phyloP scores from a whole-genome alignment of 495 filamentous ascomycete species.

The Xylaria venustula region DNA sequence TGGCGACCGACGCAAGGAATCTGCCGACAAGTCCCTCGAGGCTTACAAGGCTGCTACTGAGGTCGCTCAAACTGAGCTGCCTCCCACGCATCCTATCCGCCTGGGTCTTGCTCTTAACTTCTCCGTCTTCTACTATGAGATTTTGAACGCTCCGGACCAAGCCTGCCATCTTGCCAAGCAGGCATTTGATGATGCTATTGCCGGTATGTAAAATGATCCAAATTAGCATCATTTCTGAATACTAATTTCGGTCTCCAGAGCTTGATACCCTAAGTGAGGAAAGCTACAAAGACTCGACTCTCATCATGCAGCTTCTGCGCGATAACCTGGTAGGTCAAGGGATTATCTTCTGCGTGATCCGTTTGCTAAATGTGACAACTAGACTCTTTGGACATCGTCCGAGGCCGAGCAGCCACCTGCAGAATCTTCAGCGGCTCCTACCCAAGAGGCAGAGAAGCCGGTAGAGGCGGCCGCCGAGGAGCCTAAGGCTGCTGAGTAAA shows the following conservation, averaged over 20 bases:
- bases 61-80: constrained; percentile 95
- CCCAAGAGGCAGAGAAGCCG: constrained; percentile 51
- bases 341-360: background rate
- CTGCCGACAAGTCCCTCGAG: constrained; percentile 94
- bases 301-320: constrained; percentile 99
- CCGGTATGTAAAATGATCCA: constrained; percentile 58
- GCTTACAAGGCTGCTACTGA: constrained; percentile 99
- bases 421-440: constrained; percentile 63
- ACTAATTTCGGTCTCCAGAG: constrained; percentile 56
- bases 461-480: constrained; percentile 47
- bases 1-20: constrained; percentile 96
- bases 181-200: constrained; percentile 98
- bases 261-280: constrained; percentile 98
- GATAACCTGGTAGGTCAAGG: constrained; percentile 84
- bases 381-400: constrained; percentile 99
- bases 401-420: constrained; percentile 87
- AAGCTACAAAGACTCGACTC: constrained; percentile 99
- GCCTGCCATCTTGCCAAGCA: constrained; percentile 99
- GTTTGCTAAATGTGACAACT: constrained; percentile 18
- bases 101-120: constrained; percentile 98
- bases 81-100: constrained; percentile 98
- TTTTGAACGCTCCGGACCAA: constrained; percentile 97
- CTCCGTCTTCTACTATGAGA: constrained; percentile 99
- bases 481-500: constrained; percentile 53
- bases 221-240: background rate